Evolutionary conservation across 2,329 filamentous ascomycete genomes (phyloP).

Genomic region (Emmonsiellopsis sp.): DNA sequence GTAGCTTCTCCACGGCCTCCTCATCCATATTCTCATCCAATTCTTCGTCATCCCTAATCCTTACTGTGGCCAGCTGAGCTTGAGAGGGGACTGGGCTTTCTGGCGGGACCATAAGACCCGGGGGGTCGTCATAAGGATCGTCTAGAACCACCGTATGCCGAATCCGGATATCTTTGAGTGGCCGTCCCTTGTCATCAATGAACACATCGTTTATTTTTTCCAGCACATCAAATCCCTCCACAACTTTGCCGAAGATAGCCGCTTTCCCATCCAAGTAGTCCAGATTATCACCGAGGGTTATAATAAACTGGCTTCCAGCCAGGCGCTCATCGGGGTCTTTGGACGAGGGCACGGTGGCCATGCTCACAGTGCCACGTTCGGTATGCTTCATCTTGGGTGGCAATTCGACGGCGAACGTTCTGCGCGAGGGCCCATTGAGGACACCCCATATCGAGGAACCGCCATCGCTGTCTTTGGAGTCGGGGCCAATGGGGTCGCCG

Average conservation of each 20-base stretch:
- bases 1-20: slow-evolving; percentile 66
- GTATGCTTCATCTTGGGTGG: slow-evolving; percentile 79
- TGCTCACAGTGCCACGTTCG: slow-evolving; percentile 87
- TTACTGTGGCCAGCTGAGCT: slow-evolving; percentile 79
- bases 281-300: slow-evolving; percentile 80
- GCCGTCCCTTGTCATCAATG: slow-evolving; percentile 73
- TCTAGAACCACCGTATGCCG: slow-evolving; percentile 87
- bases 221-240: slow-evolving; percentile 87
- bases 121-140: slow-evolving; percentile 79
- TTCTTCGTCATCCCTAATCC: slow-evolving; percentile 82
- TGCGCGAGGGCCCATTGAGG: slow-evolving; percentile 58
- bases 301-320: slow-evolving; percentile 85
- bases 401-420: slow-evolving; percentile 75
- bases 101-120: slow-evolving; percentile 64
- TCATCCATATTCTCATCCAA: slow-evolving; percentile 71
- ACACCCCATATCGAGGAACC: slow-evolving; percentile 89
- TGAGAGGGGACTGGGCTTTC: slow-evolving; percentile 72
- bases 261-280: slow-evolving; percentile 88
- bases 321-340: slow-evolving; percentile 71
- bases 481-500: slow-evolving; percentile 83
- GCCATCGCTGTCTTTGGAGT: slow-evolving; percentile 76
- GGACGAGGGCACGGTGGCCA: slow-evolving; percentile 77
- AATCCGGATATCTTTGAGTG: slow-evolving; percentile 88
- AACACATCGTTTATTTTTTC: slow-evolving; percentile 91
- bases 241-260: slow-evolving; percentile 90